Base-by-base conservation (phyloP, 768 basidiomycete genomes). In the Auricularia auricula-judae region DNA sequence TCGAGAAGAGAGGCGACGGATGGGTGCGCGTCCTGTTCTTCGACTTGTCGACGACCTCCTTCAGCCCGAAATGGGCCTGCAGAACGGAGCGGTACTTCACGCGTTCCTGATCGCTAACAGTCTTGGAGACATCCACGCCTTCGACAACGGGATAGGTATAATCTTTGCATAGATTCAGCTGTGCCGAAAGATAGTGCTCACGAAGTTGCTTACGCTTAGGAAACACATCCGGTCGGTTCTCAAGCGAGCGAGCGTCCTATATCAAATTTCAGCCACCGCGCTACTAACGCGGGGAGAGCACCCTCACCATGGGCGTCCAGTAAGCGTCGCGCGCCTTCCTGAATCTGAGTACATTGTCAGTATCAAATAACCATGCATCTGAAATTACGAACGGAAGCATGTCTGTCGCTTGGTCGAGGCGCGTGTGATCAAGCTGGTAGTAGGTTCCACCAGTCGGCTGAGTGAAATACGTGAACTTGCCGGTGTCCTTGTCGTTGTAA, bases 131-230 rank as follows among this genome's bases (percentile, higher is more conserved):
- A 35, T 73, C 68, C 18, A 74, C 62, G 21, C 72, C 71, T 59
- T 61, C 44, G 36, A 73, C 69, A 43, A 68, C 66, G 10, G 61
- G 61, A 56, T 74, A 74, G 12, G 74, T 71, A 60, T 73, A 73
- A 12, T 71, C 73, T 74, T 34, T 3, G 43, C 18, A 14, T 4
- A 16, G 7, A 23, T 7, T 10, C 60, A 61, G 61, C n/a, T 18
- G 61, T 42, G 7, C 18, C 16, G 21, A 61, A 36, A 12, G 16
- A 61, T 16, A 16, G 21, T 7, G 11, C 11, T 62, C 12, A 63
- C 14, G 12, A 18, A 33, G 8, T 8, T 59, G 56, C 56, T 21
- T 35, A 59, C 56, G 23, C 29, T 59, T 59, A 8, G 56, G 56
- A 18, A 33, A 34, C 4, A 59, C 56, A 29, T 35, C 56, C 4